Evolutionary conservation across 2,329 filamentous ascomycete genomes (phyloP), one percentile per base, ranked within the genome.

Genomic region (Fusarium hainanense): DNA sequence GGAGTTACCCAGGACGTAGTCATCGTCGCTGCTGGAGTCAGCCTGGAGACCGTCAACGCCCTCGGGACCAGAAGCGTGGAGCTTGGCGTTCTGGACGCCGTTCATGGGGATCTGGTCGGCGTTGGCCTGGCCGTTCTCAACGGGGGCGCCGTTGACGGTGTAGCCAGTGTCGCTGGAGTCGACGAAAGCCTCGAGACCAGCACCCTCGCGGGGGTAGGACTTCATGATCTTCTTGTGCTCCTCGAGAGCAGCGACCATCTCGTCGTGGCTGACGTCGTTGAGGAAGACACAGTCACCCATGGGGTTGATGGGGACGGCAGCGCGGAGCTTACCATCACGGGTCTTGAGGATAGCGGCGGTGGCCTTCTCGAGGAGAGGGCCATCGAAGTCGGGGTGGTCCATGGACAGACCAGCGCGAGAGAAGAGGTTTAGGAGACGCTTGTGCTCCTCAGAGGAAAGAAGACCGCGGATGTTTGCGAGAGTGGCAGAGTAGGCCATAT

Each of bases 401-500:
- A 93, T 92, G 21, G 89, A 89, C 1, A 93, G 83, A 21, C 91
- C 90, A 8, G 89, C 89, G 46, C 89, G 85, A 1, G 90, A 92
- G 79, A 93, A 92, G 7, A 93, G 83, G 56, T 84, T 85, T n/a
- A 92, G 80, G 2, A 92, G 79, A 20, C 89, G 85, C 27, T 79
- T 82, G 75, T 92, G 89, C 69, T 92, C 89, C 2, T 81, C 82
- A 46, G 88, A 81, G 23, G 82, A 84, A 12, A 93, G 82, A 0
- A 91, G 81, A 6, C 88, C 88, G n/a, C 88, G 86, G 63, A 83
- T 78, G 75, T 89, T 86, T 20, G 90, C 89, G 6, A 93, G 83
- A 0, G 90, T 92, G 0, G 90, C 90, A 1, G 89, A 91, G 79
- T 90, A 93, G 0, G 90, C 90, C 90, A 93, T 93, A 76, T 92